phyloP scores from a whole-genome alignment of 371 early-diverging fungal genomes.

The Mucor lusitanicus region DNA sequence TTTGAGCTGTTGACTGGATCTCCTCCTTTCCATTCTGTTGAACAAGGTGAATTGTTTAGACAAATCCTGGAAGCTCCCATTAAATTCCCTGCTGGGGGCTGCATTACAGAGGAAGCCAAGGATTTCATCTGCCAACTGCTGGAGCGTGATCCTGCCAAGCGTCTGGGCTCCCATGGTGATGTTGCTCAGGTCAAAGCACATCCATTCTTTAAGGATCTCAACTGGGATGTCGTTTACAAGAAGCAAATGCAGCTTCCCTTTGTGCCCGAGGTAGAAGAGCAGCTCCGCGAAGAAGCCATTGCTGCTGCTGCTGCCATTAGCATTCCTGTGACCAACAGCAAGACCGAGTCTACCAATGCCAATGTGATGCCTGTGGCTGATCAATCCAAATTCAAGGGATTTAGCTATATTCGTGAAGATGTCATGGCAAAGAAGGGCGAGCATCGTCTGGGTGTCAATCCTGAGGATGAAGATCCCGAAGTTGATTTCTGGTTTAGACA shows the following conservation, averaged over 20 bases:
- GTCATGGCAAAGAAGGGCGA: background rate
- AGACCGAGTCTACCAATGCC: background rate
- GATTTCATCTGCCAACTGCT: constrained; percentile 95
- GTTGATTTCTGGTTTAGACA: constrained; percentile 21
- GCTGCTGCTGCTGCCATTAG: constrained; percentile 8
- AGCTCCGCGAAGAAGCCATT: constrained; percentile 11
- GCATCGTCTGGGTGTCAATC: constrained; percentile 8
- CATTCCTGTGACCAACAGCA: background rate
- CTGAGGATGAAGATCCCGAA: constrained; percentile 22
- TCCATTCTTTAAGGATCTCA: constrained; percentile 83
- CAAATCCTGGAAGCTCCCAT: constrained; percentile 75
- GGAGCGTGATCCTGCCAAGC: constrained; percentile 61
- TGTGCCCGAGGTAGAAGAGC: constrained; percentile 16
- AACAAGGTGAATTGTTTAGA: constrained; percentile 81
- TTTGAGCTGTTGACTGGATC: constrained; percentile 94
- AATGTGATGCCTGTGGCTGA: constrained; percentile 18
- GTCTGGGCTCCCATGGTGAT: constrained; percentile 81
- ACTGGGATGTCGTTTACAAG: constrained; percentile 71
- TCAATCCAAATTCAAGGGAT: constrained; percentile 39
- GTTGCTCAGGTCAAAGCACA: constrained; percentile 94
- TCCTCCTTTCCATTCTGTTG: constrained; percentile 74
- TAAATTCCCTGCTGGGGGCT: constrained; percentile 65
- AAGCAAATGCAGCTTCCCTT: constrained; percentile 17
- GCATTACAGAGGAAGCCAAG: constrained; percentile 75
- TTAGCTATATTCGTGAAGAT: constrained; percentile 36